Conservation (phyloP, 2,329 filamentous ascomycete genomes). For the Fusarium algeriense region DNA sequence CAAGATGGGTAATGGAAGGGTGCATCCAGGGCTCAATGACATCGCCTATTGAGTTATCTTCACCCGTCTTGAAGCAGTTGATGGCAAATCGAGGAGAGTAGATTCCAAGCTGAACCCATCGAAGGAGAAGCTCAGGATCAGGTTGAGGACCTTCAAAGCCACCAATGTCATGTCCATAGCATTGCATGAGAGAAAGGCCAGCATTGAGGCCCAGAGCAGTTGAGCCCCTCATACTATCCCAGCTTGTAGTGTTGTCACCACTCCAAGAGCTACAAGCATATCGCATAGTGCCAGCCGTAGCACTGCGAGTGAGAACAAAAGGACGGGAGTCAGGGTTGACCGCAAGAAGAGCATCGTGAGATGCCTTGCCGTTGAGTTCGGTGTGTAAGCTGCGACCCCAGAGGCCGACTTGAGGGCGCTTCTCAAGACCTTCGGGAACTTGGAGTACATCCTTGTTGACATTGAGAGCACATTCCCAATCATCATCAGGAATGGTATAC, state of each 20-base stretch:
- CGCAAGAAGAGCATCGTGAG: slow-evolving; percentile 74
- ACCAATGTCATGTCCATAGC: slow-evolving; percentile 80
- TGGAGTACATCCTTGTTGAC: slow-evolving; percentile 48
- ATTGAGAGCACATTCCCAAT: slow-evolving; percentile 72
- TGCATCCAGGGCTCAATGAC: slow-evolving; percentile 87
- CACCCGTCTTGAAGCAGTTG: slow-evolving; percentile 81
- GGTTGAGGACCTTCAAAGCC: slow-evolving; percentile 82
- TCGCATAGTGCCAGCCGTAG: slow-evolving; percentile 76
- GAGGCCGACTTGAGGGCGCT: slow-evolving; percentile 67
- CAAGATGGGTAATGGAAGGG: slow-evolving; percentile 71
- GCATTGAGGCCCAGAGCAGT: slow-evolving; percentile 77
- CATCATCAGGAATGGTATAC: slow-evolving; percentile 74
- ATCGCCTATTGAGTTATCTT: slow-evolving; percentile 75
- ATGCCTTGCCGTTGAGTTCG: slow-evolving; percentile 78
- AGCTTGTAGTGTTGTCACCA: slow-evolving; percentile 80
- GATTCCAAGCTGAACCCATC: slow-evolving; percentile 79
- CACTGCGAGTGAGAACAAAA: slow-evolving; percentile 77
- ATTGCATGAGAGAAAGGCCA: slow-evolving; percentile 75
- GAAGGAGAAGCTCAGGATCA: slow-evolving; percentile 75
- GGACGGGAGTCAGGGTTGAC: slow-evolving; percentile 70
- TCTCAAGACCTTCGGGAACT: slow-evolving; percentile 52
- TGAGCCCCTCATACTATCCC: slow-evolving; percentile 78
- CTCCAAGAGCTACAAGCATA: slow-evolving; percentile 81
- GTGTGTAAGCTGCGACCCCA: slow-evolving; percentile 79
- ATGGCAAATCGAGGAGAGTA: slow-evolving; percentile 79